Evolutionary conservation across 768 basidiomycete species (phyloP), one percentile per base, ranked within the genome.

Genomic region (Boletus insuetus): DNA sequence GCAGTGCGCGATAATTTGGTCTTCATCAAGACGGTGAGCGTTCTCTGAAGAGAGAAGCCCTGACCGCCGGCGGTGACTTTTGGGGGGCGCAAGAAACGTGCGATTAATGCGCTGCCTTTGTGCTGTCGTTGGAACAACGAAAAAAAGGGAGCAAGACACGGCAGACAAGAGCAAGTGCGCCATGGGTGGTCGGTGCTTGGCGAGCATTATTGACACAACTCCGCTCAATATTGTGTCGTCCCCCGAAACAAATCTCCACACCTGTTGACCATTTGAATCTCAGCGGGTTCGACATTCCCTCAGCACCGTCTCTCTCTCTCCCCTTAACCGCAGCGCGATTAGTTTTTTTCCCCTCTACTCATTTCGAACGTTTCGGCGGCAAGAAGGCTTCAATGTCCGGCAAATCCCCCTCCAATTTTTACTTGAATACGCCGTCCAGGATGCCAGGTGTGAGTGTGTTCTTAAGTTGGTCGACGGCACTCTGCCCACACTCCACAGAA

Each of bases 1-100:
- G 40, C 6, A 16, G 41, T 52, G 51, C 46, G 46, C 51, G 26
- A 49, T 38, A 19, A 31, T 31, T 35, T 48, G 54, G n/a, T 32
- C 52, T 11, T 34, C 51, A n/a, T 59, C 55, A 41, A 59, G 64
- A 53, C 39, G 51, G 54, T 46, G 53, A 51, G 52, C 55, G 38
- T 38, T 35, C 20, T 16, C 51, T 39, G 49, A 47, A 48, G 19
- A 14, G 14, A 14, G 34, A 11, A 35, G 14, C 34, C 34, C 14
- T 14, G 34, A 35, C 34, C 12, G 41, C 43, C 38, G 24, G 22
- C 13, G 47, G 22, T 39, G 46, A 44, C 32, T 31, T 50, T 55
- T 20, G 26, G 43, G 35, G 29, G 31, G 42, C 31, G 22, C 29
- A 58, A 67, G 52, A 55, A 13, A 24, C 24, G 58, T 51, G 56